These are phyloP conservation scores for Blastobotrys mokoenaii DNA, from an alignment of 805 yeast genomes.

Conservation along the genomic window DNA sequence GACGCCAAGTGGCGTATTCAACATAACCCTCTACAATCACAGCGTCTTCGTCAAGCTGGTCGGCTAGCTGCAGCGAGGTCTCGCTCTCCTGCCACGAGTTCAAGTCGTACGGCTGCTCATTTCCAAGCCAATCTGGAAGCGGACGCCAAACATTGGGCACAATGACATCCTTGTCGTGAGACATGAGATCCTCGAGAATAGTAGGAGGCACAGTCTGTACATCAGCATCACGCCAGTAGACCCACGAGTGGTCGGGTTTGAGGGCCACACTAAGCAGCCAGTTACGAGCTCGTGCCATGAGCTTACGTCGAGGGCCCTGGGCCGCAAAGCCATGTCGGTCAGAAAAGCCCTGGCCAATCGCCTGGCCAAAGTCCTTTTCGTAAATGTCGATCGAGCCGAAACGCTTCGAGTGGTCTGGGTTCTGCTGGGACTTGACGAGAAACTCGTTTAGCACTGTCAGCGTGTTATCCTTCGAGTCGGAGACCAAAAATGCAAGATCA, in stretches of 20 bases:
- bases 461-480: slow-evolving; percentile 86
- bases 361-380: slow-evolving; percentile 89
- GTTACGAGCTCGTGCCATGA: slow-evolving; percentile 94
- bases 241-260: slow-evolving; percentile 93
- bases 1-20: slow-evolving; percentile 97
- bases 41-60: slow-evolving; percentile 75
- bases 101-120: slow-evolving; percentile 90
- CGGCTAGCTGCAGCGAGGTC: slow-evolving; percentile 44
- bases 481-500: slow-evolving; percentile 77
- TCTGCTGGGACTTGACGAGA: slow-evolving; percentile 55
- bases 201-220: slow-evolving; percentile 89
- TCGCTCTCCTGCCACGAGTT: slow-evolving; percentile 94
- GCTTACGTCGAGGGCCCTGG: slow-evolving; percentile 91
- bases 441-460: slow-evolving; percentile 55
- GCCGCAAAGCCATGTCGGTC: slow-evolving; percentile 97
- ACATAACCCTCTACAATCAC: slow-evolving; percentile 96
- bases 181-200: slow-evolving; percentile 87
- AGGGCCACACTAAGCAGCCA: slow-evolving; percentile 87
- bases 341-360: slow-evolving; percentile 86
- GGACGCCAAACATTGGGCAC: slow-evolving; percentile 99
- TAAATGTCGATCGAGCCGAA: slow-evolving; percentile 83
- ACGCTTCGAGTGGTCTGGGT: slow-evolving; percentile 49
- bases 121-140: slow-evolving; percentile 80
- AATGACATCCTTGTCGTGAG: slow-evolving; percentile 82
- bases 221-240: slow-evolving; percentile 97